Evolutionary conservation across 2,329 filamentous ascomycete genomes (phyloP).

Genomic region (Ceratocystis papillata): DNA sequence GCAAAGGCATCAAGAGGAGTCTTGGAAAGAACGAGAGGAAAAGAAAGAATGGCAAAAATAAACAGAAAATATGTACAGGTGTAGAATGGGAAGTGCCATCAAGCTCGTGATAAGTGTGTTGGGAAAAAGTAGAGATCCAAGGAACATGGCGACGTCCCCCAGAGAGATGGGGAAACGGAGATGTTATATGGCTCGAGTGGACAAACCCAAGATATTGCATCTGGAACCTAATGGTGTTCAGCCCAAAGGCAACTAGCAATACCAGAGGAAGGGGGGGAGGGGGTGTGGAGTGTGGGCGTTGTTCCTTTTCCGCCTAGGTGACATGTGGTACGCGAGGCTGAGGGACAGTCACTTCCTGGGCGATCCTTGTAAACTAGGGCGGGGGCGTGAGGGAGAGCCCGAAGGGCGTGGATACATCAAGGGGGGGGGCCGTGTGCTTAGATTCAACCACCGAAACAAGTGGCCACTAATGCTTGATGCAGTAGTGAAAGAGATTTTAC

Average conservation of each 20-base stretch:
- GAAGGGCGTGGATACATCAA: neutral
- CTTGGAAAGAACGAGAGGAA: neutral
- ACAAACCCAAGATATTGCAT: conserved; percentile 5
- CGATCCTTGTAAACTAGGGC: neutral
- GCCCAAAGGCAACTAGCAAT: neutral
- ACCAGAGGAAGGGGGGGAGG: neutral
- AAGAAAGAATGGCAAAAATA: neutral
- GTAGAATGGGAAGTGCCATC: conserved; percentile 3
- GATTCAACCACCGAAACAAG: neutral
- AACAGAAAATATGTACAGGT: conserved; percentile 4
- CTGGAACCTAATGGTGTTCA: conserved; percentile 1
- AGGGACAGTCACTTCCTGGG: neutral
- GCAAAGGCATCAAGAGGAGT: neutral
- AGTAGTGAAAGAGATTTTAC: neutral
- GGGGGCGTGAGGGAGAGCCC: neutral
- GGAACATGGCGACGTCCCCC: neutral
- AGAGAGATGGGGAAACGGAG: neutral
- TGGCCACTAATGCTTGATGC: neutral
- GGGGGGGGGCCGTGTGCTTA: neutral
- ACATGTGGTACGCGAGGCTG: conserved; percentile 12
- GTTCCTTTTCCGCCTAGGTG: conserved; percentile 11
- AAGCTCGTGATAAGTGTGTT: conserved; percentile 3
- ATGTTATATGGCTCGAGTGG: neutral
- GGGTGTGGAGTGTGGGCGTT: neutral
- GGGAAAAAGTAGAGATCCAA: neutral